Base-by-base conservation (phyloP, 495 filamentous ascomycete species). In the Podospora pseudopauciseta region DNA sequence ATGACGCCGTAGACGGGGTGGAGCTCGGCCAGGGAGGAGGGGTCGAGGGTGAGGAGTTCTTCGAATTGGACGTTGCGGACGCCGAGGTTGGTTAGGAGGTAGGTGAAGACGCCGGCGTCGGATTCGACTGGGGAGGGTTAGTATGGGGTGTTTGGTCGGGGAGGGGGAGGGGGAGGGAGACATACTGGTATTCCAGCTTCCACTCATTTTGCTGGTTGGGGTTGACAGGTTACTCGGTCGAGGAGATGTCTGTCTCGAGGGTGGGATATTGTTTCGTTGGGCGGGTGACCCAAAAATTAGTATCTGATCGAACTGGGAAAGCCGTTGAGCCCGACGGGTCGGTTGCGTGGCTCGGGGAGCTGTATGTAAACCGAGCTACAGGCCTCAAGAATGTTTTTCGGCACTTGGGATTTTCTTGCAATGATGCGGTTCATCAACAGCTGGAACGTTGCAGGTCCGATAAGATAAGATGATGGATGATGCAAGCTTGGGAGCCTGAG, bases 51-150 rank as follows among this genome's bases (percentile, higher is more conserved):
- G 54, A 97, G 88, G 68, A 99, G 88, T 80, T 99, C 95, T 80
- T 98, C 96, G 79, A 97, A 98, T 79, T 99, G 95, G 6, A 97
- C 91, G 75, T 92, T 88, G 75, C 92, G 89, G 44, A 94, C 93
- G 49, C 96, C 95, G 56, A 99, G 90, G 70, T 91, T 92, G 72
- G 97, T 91, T 72, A 93, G 86, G 60, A 99, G 87, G 75, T 92
- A 96, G 67, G 96, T 99, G 81, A 99, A 99, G 72, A 99, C 92
- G 74, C 95, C 95, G 79, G 94, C 94, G 81, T 98, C 94, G 65
- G 92, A 96, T 79, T 98, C 94, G 75, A 98, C 96, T 76, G 86
- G 88, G 70, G 39, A 13, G 4, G n/a, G 27, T 64, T 69, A 60
- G 64, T 71, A 68, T 78, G 69, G 79, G 76, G 70, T 28, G 39